phyloP scores from a whole-genome alignment of 1,284 basidiomycete species.

The Malassezia vespertilionis region DNA sequence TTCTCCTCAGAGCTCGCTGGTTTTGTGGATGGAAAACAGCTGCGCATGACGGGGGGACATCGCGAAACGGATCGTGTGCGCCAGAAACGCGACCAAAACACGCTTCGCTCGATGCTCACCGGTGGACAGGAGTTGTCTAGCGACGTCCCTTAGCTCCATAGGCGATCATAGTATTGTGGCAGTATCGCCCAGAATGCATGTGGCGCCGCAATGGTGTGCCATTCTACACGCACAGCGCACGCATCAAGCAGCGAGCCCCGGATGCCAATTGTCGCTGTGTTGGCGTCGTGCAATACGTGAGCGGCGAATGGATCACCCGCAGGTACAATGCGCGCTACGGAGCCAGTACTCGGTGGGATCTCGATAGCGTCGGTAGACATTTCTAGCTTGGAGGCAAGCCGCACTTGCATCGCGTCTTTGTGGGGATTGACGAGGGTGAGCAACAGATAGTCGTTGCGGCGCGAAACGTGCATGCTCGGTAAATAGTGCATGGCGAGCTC shows the following conservation, averaged over 20 bases:
- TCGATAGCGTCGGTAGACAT: too few species aligned
- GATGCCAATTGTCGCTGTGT: neutral
- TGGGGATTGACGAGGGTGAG: conserved; percentile 32
- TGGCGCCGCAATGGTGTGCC: neutral
- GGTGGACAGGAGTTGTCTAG: neutral
- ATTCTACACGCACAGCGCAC: conserved; percentile 1
- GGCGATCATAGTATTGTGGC: neutral
- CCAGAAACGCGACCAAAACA: conserved; percentile 38
- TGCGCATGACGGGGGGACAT: conserved; percentile 43
- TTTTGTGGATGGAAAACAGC: conserved; percentile 41
- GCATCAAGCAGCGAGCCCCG: neutral
- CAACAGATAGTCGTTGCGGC: neutral
- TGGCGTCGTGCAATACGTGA: neutral
- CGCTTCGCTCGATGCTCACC: conserved; percentile 37
- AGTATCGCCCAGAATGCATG: neutral
- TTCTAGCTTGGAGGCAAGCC: too few species aligned
- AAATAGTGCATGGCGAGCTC: conserved; percentile 86
- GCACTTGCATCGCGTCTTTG: conserved; percentile 31
- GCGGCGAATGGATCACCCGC: too few species aligned
- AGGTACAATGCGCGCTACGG: too few species aligned
- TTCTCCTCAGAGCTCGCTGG: conserved; percentile 42
- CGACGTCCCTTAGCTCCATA: neutral
- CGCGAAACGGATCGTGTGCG: conserved; percentile 39
- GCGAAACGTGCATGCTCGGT: conserved; percentile 51
- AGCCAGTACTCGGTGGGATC: too few species aligned